Evolutionary conservation across 768 basidiomycete species (phyloP).

Genomic region (Suillus alpinus): DNA sequence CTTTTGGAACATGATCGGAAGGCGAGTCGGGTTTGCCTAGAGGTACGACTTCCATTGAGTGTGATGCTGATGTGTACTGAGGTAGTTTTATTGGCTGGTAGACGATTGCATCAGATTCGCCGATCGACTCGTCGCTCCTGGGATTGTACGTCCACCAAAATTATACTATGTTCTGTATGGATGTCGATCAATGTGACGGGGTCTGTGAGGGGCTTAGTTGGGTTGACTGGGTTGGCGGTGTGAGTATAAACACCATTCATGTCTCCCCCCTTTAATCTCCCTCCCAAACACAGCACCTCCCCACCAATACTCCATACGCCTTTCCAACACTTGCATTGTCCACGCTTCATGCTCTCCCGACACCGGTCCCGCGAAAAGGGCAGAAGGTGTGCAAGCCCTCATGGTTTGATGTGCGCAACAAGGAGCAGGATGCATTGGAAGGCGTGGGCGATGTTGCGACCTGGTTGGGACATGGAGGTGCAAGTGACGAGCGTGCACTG

Average conservation of each 20-base stretch:
- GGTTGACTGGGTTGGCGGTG: slow-evolving; percentile 65
- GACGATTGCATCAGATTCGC: slow-evolving; percentile 78
- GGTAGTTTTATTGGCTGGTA: slow-evolving; percentile 23
- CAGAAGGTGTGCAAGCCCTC: slow-evolving; percentile 89
- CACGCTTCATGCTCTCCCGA: slow-evolving; percentile 82
- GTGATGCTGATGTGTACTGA: background rate
- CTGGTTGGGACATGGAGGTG: slow-evolving; percentile 49
- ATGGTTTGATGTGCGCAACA: slow-evolving; percentile 67
- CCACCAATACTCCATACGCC: slow-evolving; percentile 70
- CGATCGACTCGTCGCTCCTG: slow-evolving; percentile 88
- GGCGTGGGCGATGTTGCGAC: slow-evolving; percentile 50
- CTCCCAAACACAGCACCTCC: slow-evolving; percentile 49
- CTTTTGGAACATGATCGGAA: slow-evolving; percentile 58
- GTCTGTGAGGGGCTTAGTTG: slow-evolving; percentile 76
- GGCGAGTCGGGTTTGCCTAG: slow-evolving; percentile 72
- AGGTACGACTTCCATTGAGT: slow-evolving; percentile 43
- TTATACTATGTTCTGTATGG: slow-evolving; percentile 79
- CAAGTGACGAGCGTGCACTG: slow-evolving; percentile 10
- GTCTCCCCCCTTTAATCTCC: background rate
- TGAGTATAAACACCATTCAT: slow-evolving; percentile 27
- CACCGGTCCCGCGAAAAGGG: slow-evolving; percentile 71
- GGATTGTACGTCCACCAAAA: slow-evolving; percentile 94
- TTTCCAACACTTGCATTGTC: slow-evolving; percentile 84
- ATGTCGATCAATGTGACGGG: slow-evolving; percentile 69
- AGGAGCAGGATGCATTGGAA: slow-evolving; percentile 59